Evolutionary conservation across 441 rosid genomes (phyloP).

Genomic region (Jatropha podagrica): DNA sequence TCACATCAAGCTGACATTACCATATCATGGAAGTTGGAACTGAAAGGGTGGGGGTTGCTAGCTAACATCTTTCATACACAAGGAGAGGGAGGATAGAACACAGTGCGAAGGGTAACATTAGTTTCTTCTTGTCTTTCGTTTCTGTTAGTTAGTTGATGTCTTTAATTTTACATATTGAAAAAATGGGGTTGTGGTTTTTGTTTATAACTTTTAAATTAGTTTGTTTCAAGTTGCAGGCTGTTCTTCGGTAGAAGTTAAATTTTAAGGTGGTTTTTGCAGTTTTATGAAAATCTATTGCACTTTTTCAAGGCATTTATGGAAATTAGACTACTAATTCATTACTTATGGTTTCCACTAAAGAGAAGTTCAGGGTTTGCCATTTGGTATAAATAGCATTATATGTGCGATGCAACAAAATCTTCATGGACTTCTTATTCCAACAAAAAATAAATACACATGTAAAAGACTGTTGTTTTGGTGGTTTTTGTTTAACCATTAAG

Average conservation of each 20-base stretch:
- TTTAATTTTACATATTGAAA: background rate
- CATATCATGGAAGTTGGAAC: too few relatives aligned
- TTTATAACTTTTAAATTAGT: too few relatives aligned
- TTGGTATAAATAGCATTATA: background rate
- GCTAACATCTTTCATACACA: too few relatives aligned
- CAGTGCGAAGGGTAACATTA: too few relatives aligned
- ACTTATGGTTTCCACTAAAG: background rate
- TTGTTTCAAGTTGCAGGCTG: background rate
- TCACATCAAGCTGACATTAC: too few relatives aligned
- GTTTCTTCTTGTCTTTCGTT: too few relatives aligned
- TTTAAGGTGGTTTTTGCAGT: background rate
- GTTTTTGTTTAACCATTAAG: background rate
- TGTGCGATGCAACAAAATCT: background rate
- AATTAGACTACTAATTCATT: background rate
- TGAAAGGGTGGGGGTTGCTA: too few relatives aligned
- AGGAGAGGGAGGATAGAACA: too few relatives aligned
- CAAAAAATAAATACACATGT: too few relatives aligned
- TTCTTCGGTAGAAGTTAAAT: background rate
- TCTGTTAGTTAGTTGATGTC: background rate
- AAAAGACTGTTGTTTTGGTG: background rate
- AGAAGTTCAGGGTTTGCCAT: background rate
- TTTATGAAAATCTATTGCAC: background rate
- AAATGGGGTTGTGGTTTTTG: too few relatives aligned
- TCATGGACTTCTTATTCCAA: background rate
- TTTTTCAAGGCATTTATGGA: background rate